Percentiles rank a stretch among this genome's conserved stretches.
Evolutionary conservation across 2,329 filamentous ascomycete genomes (phyloP).

Genomic region (Xylaria arbuscula): DNA sequence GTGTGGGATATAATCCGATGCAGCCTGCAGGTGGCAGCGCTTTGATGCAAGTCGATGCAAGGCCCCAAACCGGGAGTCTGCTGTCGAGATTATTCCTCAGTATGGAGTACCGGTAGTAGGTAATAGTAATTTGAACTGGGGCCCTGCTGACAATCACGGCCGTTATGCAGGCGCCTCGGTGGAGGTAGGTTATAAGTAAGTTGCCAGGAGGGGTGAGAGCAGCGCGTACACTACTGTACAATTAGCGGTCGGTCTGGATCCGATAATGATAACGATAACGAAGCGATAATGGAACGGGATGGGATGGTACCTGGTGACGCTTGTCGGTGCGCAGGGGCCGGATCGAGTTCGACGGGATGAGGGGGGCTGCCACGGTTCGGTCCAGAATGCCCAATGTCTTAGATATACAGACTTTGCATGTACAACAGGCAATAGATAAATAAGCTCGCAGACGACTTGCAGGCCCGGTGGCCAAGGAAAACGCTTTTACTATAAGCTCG

Average conservation of each 20-base stretch:
- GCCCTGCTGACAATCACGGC: constrained; percentile 28
- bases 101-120: too few species aligned
- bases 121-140: too few species aligned
- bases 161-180: constrained; percentile 21
- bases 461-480: constrained; percentile 3
- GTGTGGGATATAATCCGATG: constrained; percentile 11
- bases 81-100: constrained; percentile 25
- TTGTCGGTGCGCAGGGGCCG: constrained; percentile 18
- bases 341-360: constrained; percentile 12
- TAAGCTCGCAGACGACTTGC: background rate
- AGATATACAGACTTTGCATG: constrained; percentile 2
- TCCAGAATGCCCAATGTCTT: constrained; percentile 11
- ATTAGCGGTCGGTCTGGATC: constrained; percentile 32
- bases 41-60: constrained; percentile 31
- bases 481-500: constrained; percentile 19
- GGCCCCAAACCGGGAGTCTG: constrained; percentile 13
- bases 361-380: background rate
- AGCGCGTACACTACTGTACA: background rate
- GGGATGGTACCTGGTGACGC: constrained; percentile 24
- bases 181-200: constrained; percentile 20
- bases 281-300: constrained; percentile 19
- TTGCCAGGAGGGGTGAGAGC: background rate
- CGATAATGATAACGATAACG: constrained; percentile 3
- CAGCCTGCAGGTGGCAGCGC: constrained; percentile 23
- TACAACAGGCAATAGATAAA: constrained; percentile 4